Evolutionary conservation across 1,284 basidiomycete genomes (phyloP).

Genomic region (Athelia psychrophila): DNA sequence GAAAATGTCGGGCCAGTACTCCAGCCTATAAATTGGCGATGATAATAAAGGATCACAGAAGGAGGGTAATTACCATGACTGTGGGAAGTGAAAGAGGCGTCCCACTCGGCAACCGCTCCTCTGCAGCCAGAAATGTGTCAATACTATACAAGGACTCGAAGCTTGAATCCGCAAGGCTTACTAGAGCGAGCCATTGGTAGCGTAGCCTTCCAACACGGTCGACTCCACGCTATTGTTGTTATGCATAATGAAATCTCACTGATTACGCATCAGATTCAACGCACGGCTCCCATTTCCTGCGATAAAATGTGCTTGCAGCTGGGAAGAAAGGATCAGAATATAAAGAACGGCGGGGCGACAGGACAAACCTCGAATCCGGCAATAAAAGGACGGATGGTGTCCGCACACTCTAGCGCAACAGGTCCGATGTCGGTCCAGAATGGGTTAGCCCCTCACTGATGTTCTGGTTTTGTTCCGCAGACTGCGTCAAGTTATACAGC

Average conservation of each 20-base stretch:
- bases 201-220: conserved; percentile 38
- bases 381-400: conserved; percentile 38
- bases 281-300: conserved; percentile 32
- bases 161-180: too few species aligned
- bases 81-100: too few species aligned
- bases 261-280: conserved; percentile 34
- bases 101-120: too few species aligned
- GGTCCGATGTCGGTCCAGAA: conserved; percentile 37
- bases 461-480: conserved; percentile 24
- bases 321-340: not conserved
- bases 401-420: conserved; percentile 35
- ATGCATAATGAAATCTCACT: conserved; percentile 36
- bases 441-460: conserved; percentile 31
- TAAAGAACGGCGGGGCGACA: not conserved
- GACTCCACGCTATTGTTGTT: conserved; percentile 37
- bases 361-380: conserved; percentile 32
- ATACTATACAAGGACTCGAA: too few species aligned
- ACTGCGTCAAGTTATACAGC: conserved; percentile 32
- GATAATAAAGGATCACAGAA: too few species aligned
- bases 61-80: too few species aligned
- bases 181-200: conserved; percentile 35
- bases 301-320: conserved; percentile 37
- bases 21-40: too few species aligned
- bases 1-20: too few species aligned
- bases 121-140: too few species aligned